Evolutionary conservation across 169 alveolate species (phyloP).

Genomic region (Eimeria falciformis): DNA sequence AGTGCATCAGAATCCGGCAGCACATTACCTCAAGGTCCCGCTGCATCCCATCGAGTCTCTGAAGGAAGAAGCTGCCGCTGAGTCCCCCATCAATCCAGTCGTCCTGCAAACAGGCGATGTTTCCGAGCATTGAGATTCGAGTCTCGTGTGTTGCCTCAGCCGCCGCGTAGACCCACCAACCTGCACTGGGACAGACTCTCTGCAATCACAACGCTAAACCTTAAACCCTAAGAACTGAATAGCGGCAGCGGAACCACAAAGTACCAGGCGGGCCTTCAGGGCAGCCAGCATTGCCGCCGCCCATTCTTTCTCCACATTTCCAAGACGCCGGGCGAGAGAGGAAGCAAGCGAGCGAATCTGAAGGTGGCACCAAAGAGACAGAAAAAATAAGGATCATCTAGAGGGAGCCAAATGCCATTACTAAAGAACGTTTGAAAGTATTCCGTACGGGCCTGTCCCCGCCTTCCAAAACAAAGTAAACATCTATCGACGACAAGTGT

Average conservation of each 20-base stretch:
- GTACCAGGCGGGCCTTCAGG: slow-evolving; percentile 61
- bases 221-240: too few relatives aligned
- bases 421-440: too few relatives aligned
- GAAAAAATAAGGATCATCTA: too few relatives aligned
- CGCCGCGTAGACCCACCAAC: neutral
- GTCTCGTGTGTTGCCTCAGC: too few relatives aligned
- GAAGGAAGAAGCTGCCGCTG: slow-evolving; percentile 53
- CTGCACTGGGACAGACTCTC: too few relatives aligned
- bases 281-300: slow-evolving; percentile 68
- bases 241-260: neutral
- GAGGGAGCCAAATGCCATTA: too few relatives aligned
- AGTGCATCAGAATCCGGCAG: neutral
- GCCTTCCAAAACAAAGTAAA: too few relatives aligned
- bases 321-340: slow-evolving; percentile 73
- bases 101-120: slow-evolving; percentile 29
- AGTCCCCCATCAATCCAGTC: slow-evolving; percentile 74
- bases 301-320: slow-evolving; percentile 72
- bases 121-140: too few relatives aligned
- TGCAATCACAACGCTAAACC: too few relatives aligned
- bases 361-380: neutral
- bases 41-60: slow-evolving; percentile 59
- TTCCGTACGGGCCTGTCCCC: too few relatives aligned
- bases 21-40: slow-evolving; percentile 51
- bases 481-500: neutral
- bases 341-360: slow-evolving; percentile 69